Evolutionary conservation across 2,329 filamentous ascomycete species (phyloP).

Genomic region (Nemania sp.): DNA sequence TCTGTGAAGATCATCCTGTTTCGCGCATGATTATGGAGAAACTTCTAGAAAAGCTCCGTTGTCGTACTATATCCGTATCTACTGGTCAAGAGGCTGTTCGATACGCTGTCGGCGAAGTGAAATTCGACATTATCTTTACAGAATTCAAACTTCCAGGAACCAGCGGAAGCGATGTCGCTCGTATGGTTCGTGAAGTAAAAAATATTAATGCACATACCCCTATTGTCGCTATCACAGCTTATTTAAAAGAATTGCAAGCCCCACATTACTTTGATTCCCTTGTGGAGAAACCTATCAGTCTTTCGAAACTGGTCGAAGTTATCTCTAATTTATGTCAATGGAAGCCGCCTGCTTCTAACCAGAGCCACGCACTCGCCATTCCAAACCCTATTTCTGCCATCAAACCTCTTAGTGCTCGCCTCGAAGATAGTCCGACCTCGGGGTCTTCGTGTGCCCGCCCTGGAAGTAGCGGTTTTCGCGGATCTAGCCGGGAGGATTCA

Average conservation of each 20-base stretch:
- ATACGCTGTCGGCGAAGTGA: conserved; percentile 95
- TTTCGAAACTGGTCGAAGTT: conserved; percentile 89
- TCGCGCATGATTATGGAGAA: conserved; percentile 99
- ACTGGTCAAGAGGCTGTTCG: conserved; percentile 93
- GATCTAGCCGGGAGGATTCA: conserved; percentile 87
- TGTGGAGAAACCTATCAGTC: conserved; percentile 96
- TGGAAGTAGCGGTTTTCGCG: conserved; percentile 77
- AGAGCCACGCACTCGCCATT: conserved; percentile 59
- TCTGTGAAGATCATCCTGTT: conserved; percentile 97
- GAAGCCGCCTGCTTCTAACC: conserved; percentile 77
- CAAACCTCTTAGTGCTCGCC: conserved; percentile 71
- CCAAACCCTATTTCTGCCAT: conserved; percentile 71
- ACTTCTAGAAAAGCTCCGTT: conserved; percentile 92
- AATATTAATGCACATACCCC: conserved; percentile 95
- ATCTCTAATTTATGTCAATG: conserved; percentile 90
- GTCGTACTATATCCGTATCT: conserved; percentile 89
- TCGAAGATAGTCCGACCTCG: conserved; percentile 87
- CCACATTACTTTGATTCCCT: conserved; percentile 96
- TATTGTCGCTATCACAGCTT: conserved; percentile 95
- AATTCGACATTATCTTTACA: conserved; percentile 98
- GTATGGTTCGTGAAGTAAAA: conserved; percentile 97
- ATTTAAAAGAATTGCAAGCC: conserved; percentile 95
- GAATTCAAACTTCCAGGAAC: conserved; percentile 96
- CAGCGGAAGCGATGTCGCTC: conserved; percentile 92
- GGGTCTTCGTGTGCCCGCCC: conserved; percentile 80